A percentile compares a stretch with the other conserved stretches of the same genome.
These are phyloP conservation scores for Flaveria robusta DNA, from an alignment of 129 eudicot species.

Conservation along the genomic window DNA sequence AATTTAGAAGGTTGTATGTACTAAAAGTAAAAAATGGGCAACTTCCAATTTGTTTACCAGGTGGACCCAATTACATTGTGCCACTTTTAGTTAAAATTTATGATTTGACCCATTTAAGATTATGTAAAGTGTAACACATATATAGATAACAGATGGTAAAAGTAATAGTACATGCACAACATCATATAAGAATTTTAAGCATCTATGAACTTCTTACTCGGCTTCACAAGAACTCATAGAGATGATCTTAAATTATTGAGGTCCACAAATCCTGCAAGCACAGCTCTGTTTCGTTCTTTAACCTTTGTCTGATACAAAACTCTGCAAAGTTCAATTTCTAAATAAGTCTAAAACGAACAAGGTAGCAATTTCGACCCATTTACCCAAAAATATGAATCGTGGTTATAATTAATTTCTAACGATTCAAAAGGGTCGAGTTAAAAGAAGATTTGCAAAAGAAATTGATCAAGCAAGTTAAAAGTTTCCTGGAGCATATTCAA, in stretches of 20 bases:
- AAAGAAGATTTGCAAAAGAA: neutral
- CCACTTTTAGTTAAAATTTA: neutral
- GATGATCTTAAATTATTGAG: slow-evolving; percentile 55
- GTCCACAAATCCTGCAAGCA: slow-evolving; percentile 79
- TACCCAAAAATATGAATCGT: neutral
- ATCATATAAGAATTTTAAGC: slow-evolving; percentile 1
- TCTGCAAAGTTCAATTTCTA: slow-evolving; percentile 46
- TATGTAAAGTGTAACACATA: neutral
- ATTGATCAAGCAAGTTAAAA: neutral
- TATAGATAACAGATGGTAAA: neutral
- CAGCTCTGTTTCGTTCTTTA: slow-evolving; percentile 77
- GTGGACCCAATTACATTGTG: no score
- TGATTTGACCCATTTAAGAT: neutral
- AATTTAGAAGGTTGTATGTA: no score
- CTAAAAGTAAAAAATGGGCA: no score
- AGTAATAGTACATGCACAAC: slow-evolving; percentile 1
- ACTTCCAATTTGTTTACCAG: no score
- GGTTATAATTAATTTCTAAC: neutral
- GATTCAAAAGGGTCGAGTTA: neutral
- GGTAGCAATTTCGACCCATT: neutral
- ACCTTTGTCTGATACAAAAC: slow-evolving; percentile 88
- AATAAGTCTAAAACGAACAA: neutral
- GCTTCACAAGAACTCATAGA: slow-evolving; percentile 42
- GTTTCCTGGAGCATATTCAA: neutral
- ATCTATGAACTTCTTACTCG: neutral